Evolutionary conservation across 768 basidiomycete species (phyloP).

Genomic region (Hygrocybe punicea): DNA sequence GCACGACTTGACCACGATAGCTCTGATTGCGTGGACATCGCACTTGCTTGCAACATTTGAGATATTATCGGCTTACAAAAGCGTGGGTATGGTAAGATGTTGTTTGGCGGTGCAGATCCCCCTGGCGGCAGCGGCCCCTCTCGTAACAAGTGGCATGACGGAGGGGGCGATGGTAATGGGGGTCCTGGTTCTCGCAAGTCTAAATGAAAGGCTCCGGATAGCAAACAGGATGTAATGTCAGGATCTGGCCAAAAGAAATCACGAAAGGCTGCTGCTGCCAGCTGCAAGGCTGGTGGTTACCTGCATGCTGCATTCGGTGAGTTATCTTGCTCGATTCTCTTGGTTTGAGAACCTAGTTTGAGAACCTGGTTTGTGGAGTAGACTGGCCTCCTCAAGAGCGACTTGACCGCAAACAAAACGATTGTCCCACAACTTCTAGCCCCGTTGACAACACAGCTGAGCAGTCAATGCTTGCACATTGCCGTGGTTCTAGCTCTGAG

Average conservation of each 20-base stretch:
- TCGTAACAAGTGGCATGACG: slow-evolving; percentile 1
- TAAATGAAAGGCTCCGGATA: neutral
- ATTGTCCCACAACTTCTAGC: neutral
- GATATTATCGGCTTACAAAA: neutral
- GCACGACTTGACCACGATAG: slow-evolving; percentile 6
- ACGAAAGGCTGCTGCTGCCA: neutral
- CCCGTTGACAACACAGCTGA: neutral
- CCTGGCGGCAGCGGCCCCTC: slow-evolving; percentile 5
- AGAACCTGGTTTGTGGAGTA: neutral
- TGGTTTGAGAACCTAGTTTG: neutral
- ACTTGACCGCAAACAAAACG: neutral
- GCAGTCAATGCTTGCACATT: neutral
- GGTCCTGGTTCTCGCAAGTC: neutral
- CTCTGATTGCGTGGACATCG: slow-evolving; percentile 8
- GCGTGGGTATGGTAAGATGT: neutral
- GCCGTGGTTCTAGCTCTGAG: slow-evolving; percentile 1
- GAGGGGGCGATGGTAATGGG: slow-evolving; percentile 2
- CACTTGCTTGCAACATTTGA: neutral
- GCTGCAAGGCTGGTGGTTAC: neutral
- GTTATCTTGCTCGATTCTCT: neutral
- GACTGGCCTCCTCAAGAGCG: neutral
- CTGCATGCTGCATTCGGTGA: neutral
- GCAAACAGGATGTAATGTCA: neutral
- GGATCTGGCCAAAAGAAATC: slow-evolving; percentile 5
- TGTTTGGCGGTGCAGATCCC: neutral